These are phyloP conservation scores for Exophiala spinifera DNA, from an alignment of 2,329 filamentous ascomycete species.

Conservation along the genomic window DNA sequence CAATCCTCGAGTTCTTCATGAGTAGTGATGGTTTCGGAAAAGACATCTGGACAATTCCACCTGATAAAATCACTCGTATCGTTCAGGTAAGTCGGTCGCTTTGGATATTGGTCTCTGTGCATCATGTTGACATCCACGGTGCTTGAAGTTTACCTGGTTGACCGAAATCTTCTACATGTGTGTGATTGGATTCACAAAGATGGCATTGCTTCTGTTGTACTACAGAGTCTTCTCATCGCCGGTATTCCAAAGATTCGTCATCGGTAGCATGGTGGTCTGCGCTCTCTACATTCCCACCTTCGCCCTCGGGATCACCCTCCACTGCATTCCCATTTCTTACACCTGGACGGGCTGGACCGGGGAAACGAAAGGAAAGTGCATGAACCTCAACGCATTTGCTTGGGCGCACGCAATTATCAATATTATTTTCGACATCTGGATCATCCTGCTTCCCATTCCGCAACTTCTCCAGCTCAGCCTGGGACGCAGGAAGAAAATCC, in stretches of 20 bases:
- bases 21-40: conserved; percentile 38
- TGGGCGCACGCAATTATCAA: conserved; percentile 54
- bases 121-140: neutral
- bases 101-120: neutral
- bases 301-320: conserved; percentile 46
- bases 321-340: conserved; percentile 47
- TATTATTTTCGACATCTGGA: conserved; percentile 53
- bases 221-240: conserved; percentile 51
- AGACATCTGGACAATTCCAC: conserved; percentile 46
- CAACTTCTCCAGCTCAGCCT: conserved; percentile 45
- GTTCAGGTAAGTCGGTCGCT: neutral
- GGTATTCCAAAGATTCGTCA: conserved; percentile 42
- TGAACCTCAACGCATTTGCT: conserved; percentile 49
- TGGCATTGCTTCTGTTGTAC: conserved; percentile 56
- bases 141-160: conserved; percentile 22
- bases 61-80: conserved; percentile 40
- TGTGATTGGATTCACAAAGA: conserved; percentile 48
- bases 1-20: conserved; percentile 17
- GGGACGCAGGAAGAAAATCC: conserved; percentile 49
- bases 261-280: conserved; percentile 43
- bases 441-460: conserved; percentile 52
- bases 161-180: conserved; percentile 48
- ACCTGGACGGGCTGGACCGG: conserved; percentile 54
- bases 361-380: conserved; percentile 47
- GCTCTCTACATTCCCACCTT: conserved; percentile 43